Evolutionary conservation across 805 yeast species (phyloP), one percentile per base, ranked within the genome.

Genomic region (Henningerozyma blattae): DNA sequence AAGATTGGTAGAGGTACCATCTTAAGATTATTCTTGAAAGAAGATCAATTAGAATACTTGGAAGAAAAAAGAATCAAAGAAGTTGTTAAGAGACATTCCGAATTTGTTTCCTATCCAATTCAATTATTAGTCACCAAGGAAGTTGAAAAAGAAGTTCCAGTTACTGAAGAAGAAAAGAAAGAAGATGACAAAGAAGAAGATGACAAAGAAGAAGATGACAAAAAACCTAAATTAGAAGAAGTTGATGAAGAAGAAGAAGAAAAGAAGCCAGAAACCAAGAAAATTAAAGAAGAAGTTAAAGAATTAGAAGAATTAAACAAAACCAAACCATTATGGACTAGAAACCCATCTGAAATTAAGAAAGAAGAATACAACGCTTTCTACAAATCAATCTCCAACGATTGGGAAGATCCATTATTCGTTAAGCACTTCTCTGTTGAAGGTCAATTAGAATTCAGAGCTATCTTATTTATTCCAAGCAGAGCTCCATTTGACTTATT

Each of bases 351-450:
- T 53, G 99, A 91, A 45, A 94, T 91, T 50, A 75, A 95, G 46
- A 87, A 85, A 72, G 98, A 91, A 48, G 99, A 91, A 70, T 91
- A 91, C 76, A 89, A 91, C 57, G 93, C 97, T 40, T 91, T 91
- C 82, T 91, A 91, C 83, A 91, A 91, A 74, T 86, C 97, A 33
- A 91, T 91, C 59, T 87, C 98, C 37, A 91, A 91, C 68, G 99
- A 91, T 68, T 91, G 98, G 98, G 98, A 91, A 72, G 98, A 91
- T 63, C 99, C 95, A 68, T 77, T 91, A 62, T 96, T 96, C 49
- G 97, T 91, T 50, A 91, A 91, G 77, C 99, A 91, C 71, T 91
- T 91, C 76, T 84, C 95, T 34, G 99, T 91, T 58, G 99, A 91
- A 73, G 99, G 99, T 75, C 98, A 91, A 74, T 77, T 91, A 56